A percentile compares a stretch with the other conserved stretches of the same genome.
Evolutionary conservation across 106 monocot genomes (phyloP).

Genomic region (Xerophyta viscosa): DNA sequence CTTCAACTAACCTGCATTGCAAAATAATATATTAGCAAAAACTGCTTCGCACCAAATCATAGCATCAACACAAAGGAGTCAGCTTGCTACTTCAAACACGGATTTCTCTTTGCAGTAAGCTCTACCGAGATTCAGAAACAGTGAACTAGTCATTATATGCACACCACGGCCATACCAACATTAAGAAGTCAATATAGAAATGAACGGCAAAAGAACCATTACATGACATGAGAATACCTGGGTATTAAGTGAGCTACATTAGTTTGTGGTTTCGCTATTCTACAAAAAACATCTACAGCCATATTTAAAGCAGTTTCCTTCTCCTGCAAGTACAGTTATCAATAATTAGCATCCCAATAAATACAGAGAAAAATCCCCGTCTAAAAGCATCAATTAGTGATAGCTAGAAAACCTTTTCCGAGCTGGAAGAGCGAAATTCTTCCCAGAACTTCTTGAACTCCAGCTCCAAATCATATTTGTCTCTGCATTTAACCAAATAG

Average conservation of each 20-base stretch:
- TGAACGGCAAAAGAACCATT: no score
- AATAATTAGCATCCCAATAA: neutral
- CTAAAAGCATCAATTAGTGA: neutral
- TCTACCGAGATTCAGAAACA: no score
- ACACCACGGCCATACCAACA: no score
- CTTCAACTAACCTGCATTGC: conserved; percentile 84
- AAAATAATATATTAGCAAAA: no score
- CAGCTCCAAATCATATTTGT: conserved; percentile 78
- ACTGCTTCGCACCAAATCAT: no score
- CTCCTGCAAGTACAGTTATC: conserved; percentile 51
- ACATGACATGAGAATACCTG: conserved; percentile 37
- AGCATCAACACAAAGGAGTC: no score
- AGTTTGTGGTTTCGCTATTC: conserved; percentile 70
- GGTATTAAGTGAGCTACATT: conserved; percentile 77
- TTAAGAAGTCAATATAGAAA: no score
- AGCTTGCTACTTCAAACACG: no score
- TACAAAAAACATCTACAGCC: conserved; percentile 92
- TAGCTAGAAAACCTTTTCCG: conserved; percentile 67
- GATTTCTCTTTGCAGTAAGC: no score
- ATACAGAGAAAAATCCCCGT: neutral
- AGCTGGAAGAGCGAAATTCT: conserved; percentile 97
- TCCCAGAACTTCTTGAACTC: conserved; percentile 97
- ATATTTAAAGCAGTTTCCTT: conserved; percentile 87
- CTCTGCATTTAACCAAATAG: conserved; percentile 43
- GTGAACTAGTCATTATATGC: no score